Base-by-base conservation (phyloP, 345 rosid genomes). In the Bruguiera gymnorhiza region DNA sequence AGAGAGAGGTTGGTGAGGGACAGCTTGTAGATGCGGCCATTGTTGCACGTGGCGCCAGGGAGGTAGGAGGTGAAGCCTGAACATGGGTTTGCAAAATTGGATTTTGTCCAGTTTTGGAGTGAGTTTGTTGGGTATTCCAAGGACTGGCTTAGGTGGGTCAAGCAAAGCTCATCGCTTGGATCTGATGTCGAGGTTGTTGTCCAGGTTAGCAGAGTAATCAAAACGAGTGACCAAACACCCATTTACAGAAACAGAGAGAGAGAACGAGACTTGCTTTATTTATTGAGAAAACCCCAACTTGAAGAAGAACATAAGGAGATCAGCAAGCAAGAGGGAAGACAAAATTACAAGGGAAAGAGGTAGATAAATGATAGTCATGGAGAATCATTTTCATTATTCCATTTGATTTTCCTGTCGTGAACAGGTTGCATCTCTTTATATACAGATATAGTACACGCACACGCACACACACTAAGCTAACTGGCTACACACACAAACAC, bases 1-100 rank as follows among this genome's bases (percentile, higher is more conserved):
- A 94, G 87, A 43, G 90, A 82, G 71, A 91, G 88, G 56, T 83
- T 86, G 0, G 85, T 81, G 50, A 92, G 87, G n/a, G 97, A 85
- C 27, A 94, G 96, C 79, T 94, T 94, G 82, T 91, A 94, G 82
- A 94, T 79, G 55, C 98, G 80, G 63, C 97, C 97, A 70, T 91
- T 94, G 89, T 89, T 94, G 85, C 97, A 91, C 66, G 85, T 88
- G 66, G 83, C 96, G 5, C 97, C 97, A 2, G 81, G 83, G 50
- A 94, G 85, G 36, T 71, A 76, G 20, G 98, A 94, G 10, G 80
- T 84, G 85, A 91, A 88, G 26, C 90, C 93, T 64, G 74, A 80
- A 69, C 98, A 94, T 16, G 97, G 91, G 66, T 72, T 81, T 3
- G 89, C 81, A 76, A 94, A 80, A 62, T 56, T 70, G 36, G 93